Conservation (phyloP, 305 asterid species). For the Ajuga reptans region DNA sequence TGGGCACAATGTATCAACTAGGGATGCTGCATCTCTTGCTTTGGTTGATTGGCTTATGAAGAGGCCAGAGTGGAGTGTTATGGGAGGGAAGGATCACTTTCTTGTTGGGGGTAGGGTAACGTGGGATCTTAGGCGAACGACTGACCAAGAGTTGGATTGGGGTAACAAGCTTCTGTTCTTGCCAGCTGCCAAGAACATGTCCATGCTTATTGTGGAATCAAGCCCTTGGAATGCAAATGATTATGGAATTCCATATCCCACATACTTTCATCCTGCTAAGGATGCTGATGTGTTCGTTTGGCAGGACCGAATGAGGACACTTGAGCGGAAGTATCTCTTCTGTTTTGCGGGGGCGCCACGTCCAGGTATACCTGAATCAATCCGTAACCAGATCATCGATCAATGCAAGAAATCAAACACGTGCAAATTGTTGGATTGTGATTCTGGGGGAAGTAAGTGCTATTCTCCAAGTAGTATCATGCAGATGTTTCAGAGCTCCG, state of each 20-base stretch:
- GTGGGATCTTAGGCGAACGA: constrained; percentile 70
- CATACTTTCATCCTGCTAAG: constrained; percentile 70
- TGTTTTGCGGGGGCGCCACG: constrained; percentile 94
- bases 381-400: constrained; percentile 58
- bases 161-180: constrained; percentile 70
- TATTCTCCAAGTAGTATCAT: constrained; percentile 70
- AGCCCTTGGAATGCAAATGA: constrained; percentile 77
- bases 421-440: constrained; percentile 59
- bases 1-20: constrained; percentile 52
- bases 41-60: constrained; percentile 59
- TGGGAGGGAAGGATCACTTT: constrained; percentile 86
- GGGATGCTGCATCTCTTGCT: constrained; percentile 70
- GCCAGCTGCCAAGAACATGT: constrained; percentile 69
- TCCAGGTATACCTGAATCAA: constrained; percentile 54
- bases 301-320: constrained; percentile 68
- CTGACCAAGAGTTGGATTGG: constrained; percentile 55
- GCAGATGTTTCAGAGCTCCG: constrained; percentile 75
- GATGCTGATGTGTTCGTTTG: constrained; percentile 56
- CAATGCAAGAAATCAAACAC: constrained; percentile 54
- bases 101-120: constrained; percentile 79
- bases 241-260: constrained; percentile 75
- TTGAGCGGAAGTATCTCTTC: constrained; percentile 49
- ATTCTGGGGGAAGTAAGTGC: constrained; percentile 59
- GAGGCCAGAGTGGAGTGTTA: constrained; percentile 64
- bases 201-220: constrained; percentile 77